Conservation (phyloP, 1,139 yeast genomes). For the Debaryomycetaceae sp. region DNA sequence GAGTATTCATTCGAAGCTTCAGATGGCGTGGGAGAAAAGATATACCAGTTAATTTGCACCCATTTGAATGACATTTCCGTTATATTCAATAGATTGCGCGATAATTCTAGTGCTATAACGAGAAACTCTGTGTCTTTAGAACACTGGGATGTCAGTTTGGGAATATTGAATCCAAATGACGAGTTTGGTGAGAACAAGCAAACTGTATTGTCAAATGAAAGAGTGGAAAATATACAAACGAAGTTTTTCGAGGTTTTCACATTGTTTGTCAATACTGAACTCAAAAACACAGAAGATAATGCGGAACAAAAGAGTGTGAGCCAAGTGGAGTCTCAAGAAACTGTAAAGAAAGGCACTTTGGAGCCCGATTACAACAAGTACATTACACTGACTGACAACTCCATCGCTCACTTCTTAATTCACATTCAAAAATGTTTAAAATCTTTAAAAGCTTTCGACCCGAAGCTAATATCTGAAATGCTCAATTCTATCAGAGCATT, state of each 20-base stretch:
- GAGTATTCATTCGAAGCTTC: conserved; percentile 18
- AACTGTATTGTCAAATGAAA: conserved; percentile 18
- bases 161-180: conserved; percentile 27
- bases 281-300: conserved; percentile 11
- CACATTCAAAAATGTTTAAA: conserved; percentile 32
- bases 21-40: conserved; percentile 14
- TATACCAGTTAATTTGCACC: conserved; percentile 24
- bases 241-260: conserved; percentile 33
- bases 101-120: conserved; percentile 30
- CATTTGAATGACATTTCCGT: conserved; percentile 31
- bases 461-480: conserved; percentile 21
- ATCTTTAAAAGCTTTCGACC: conserved; percentile 19
- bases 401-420: conserved; percentile 31
- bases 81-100: conserved; percentile 30
- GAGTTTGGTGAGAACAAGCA: conserved; percentile 15
- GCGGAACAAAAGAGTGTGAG: conserved; percentile 1
- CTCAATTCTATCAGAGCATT: conserved; percentile 27
- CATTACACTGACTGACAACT: conserved; percentile 35
- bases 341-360: conserved; percentile 13
- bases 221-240: conserved; percentile 29
- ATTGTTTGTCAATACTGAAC: conserved; percentile 33
- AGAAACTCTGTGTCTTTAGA: conserved; percentile 43
- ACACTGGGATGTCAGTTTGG: conserved; percentile 42
- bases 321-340: conserved; percentile 8
- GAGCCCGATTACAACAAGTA: conserved; percentile 38